Conservation (phyloP, 1,284 basidiomycete species). For the Lentinus polychrous region DNA sequence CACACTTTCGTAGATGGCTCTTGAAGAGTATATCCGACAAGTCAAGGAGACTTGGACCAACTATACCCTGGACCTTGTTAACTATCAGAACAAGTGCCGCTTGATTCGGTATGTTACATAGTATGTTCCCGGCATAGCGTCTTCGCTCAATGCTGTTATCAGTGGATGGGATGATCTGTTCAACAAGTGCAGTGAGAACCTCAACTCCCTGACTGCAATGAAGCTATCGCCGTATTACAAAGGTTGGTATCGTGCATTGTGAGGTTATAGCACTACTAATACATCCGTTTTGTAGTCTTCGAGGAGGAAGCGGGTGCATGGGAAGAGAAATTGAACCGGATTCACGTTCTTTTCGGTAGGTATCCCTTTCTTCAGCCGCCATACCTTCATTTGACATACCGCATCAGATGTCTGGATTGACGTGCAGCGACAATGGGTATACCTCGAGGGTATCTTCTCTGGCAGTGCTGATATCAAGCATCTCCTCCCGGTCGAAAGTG, state of each 20-base stretch:
- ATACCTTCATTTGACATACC: conserved; percentile 2
- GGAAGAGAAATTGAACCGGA: conserved; percentile 93
- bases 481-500: conserved; percentile 93
- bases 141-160: conserved; percentile 4
- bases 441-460: conserved; percentile 98
- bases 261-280: conserved; percentile 3
- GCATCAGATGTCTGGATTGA: conserved; percentile 93
- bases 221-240: conserved; percentile 96
- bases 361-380: conserved; percentile 6
- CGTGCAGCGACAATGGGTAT: conserved; percentile 99
- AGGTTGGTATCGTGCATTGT: conserved; percentile 38
- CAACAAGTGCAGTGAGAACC: conserved; percentile 92
- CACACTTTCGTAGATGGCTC: conserved; percentile 60
- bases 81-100: conserved; percentile 98
- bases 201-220: conserved; percentile 96
- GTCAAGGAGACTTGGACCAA: conserved; percentile 97
- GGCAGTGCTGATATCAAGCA: conserved; percentile 98
- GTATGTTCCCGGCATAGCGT: not conserved
- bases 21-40: conserved; percentile 91
- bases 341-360: conserved; percentile 91
- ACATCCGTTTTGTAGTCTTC: conserved; percentile 52
- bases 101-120: conserved; percentile 69
- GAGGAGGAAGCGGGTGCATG: conserved; percentile 91
- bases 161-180: conserved; percentile 98
- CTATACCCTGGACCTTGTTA: conserved; percentile 93